phyloP scores from a whole-genome alignment of 257 asterid genomes.

The Buddleja alternifolia region DNA sequence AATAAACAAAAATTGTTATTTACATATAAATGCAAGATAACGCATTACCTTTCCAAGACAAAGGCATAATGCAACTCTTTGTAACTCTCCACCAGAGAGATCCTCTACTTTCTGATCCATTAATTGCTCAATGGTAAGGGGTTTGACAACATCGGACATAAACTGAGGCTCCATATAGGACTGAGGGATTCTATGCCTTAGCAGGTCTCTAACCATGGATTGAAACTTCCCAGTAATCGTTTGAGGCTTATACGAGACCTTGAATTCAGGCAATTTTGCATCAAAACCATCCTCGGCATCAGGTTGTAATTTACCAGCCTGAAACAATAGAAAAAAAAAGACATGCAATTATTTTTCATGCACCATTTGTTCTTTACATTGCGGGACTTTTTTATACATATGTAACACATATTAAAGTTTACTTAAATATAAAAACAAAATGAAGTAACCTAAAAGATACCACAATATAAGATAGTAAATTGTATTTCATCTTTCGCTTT shows the following conservation, averaged over 20 bases:
- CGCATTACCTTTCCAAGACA: constrained; percentile 99
- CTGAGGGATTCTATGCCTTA: constrained; percentile 82
- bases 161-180: constrained; percentile 93
- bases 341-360: no score
- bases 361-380: no score
- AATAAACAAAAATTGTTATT: not conserved
- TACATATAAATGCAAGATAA: no score
- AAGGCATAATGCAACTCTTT: constrained; percentile 87
- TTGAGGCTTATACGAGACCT: constrained; percentile 98
- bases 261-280: constrained; percentile 87
- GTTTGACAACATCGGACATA: constrained; percentile 93
- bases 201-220: constrained; percentile 66
- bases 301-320: constrained; percentile 97
- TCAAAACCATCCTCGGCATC: constrained; percentile 75
- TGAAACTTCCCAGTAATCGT: constrained; percentile 86
- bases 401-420: no score
- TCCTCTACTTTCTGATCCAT: constrained; percentile 97
- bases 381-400: no score
- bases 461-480: no score
- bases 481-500: no score
- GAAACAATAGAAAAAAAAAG: constrained; percentile 5
- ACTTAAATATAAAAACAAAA: no score
- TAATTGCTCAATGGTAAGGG: constrained; percentile 94
- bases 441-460: no score
- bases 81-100: constrained; percentile 99